Evolutionary conservation across 1,139 yeast species (phyloP).

Genomic region (Lodderomyces beijingensis): DNA sequence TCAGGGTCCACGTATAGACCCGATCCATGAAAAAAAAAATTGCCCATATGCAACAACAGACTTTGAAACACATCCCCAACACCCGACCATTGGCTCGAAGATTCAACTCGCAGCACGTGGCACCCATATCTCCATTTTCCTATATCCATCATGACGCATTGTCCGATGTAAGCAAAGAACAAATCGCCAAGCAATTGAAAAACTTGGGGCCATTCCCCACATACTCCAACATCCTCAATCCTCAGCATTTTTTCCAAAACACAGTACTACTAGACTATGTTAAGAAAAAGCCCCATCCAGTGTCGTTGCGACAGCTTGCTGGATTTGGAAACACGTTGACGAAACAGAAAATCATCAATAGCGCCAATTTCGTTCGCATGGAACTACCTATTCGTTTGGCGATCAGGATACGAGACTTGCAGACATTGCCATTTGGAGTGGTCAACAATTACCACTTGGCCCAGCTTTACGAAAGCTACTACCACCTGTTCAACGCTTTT

Average conservation of each 20-base stretch:
- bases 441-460: conserved; percentile 82
- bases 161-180: conserved; percentile 29
- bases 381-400: conserved; percentile 85
- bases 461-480: conserved; percentile 84
- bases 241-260: conserved; percentile 85
- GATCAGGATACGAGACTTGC: conserved; percentile 73
- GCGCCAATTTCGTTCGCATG: conserved; percentile 83
- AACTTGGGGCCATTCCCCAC: conserved; percentile 44
- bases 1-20: no score
- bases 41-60: no score
- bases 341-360: conserved; percentile 69
- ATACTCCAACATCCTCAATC: conserved; percentile 43
- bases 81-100: no score
- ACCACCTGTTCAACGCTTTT: conserved; percentile 80
- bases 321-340: conserved; percentile 81
- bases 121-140: conserved; percentile 22
- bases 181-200: conserved; percentile 37
- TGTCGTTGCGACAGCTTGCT: conserved; percentile 80
- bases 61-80: no score
- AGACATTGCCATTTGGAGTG: conserved; percentile 75
- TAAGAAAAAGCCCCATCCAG: conserved; percentile 75
- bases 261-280: conserved; percentile 64
- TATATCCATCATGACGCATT: conserved; percentile 31
- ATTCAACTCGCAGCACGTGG: conserved; percentile 4
- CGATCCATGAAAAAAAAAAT: no score